Percentiles rank a stretch among this genome's conserved stretches.
These are phyloP conservation scores for Coemansia sp. DNA, from an alignment of 192 early-diverging fungal species.

Conservation along the genomic window DNA sequence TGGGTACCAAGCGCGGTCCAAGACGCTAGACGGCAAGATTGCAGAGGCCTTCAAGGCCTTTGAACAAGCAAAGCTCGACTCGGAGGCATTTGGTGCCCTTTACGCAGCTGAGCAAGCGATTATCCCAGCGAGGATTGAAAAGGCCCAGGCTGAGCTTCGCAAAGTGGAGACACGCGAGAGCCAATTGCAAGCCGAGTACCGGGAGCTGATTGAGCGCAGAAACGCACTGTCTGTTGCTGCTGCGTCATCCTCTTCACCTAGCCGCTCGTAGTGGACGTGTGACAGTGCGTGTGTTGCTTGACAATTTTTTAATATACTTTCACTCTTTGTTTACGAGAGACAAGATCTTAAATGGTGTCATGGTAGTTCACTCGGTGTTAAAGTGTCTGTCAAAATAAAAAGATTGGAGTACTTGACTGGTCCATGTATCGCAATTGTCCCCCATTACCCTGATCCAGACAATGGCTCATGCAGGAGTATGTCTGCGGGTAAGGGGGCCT, in stretches of 20 bases:
- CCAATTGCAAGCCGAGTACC: conserved; percentile 72
- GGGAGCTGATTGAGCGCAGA: conserved; percentile 57
- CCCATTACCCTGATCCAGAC: neutral
- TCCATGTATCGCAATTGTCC: too few relatives aligned
- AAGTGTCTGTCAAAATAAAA: too few relatives aligned
- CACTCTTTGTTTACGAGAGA: too few relatives aligned
- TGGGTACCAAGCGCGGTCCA: conserved; percentile 79
- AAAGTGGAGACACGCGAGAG: conserved; percentile 56
- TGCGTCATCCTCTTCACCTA: neutral
- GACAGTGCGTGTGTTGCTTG: neutral
- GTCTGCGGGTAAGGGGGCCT: neutral
- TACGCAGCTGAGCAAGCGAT: conserved; percentile 63
- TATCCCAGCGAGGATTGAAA: conserved; percentile 62
- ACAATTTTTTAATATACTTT: neutral
- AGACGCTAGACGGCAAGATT: conserved; percentile 67
- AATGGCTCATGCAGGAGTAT: neutral
- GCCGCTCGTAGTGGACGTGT: neutral
- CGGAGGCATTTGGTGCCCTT: conserved; percentile 64
- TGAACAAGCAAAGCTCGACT: conserved; percentile 63
- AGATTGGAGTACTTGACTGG: too few relatives aligned
- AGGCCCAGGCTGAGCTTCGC: conserved; percentile 52
- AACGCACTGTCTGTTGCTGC: conserved; percentile 23
- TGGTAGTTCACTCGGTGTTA: too few relatives aligned
- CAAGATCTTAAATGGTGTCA: too few relatives aligned
- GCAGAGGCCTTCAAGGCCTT: conserved; percentile 61